Evolutionary conservation across 805 yeast genomes (phyloP).

Genomic region (Grigorovia jiainica): DNA sequence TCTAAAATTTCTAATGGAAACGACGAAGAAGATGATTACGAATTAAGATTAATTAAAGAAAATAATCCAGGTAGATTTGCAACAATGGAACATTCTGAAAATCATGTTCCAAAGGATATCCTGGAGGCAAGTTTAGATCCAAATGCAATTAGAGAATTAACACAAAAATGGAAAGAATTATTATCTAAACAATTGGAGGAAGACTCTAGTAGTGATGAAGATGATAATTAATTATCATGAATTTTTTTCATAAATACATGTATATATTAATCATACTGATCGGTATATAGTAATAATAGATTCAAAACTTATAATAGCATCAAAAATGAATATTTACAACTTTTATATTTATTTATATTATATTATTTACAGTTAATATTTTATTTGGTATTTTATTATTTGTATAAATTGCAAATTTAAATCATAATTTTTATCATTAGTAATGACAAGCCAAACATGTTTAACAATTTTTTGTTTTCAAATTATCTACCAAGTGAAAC

Average conservation of each 20-base stretch:
- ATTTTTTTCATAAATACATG: no score
- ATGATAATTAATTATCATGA: background rate
- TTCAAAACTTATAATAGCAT: no score
- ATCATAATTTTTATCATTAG: no score
- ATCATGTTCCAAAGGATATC: slow-evolving; percentile 84
- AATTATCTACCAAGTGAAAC: slow-evolving; percentile 23
- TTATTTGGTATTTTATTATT: no score
- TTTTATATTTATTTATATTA: no score
- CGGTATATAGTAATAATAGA: no score
- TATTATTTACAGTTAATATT: no score
- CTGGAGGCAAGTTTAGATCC: slow-evolving; percentile 74
- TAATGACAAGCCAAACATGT: no score
- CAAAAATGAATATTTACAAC: no score
- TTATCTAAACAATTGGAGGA: slow-evolving; percentile 22
- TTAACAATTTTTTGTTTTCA: background rate
- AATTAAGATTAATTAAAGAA: slow-evolving; percentile 57
- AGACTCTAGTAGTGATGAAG: slow-evolving; percentile 9
- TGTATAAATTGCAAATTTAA: no score
- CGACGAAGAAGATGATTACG: slow-evolving; percentile 30
- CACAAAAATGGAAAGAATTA: slow-evolving; percentile 47
- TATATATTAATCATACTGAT: no score
- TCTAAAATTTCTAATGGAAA: background rate
- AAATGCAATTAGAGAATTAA: slow-evolving; percentile 57
- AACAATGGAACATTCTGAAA: slow-evolving; percentile 75
- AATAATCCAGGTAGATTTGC: slow-evolving; percentile 70